Percentiles rank a stretch among this genome's conserved stretches.
Evolutionary conservation across 1,284 basidiomycete species (phyloP).

Genomic region (Austroboletus niveus): DNA sequence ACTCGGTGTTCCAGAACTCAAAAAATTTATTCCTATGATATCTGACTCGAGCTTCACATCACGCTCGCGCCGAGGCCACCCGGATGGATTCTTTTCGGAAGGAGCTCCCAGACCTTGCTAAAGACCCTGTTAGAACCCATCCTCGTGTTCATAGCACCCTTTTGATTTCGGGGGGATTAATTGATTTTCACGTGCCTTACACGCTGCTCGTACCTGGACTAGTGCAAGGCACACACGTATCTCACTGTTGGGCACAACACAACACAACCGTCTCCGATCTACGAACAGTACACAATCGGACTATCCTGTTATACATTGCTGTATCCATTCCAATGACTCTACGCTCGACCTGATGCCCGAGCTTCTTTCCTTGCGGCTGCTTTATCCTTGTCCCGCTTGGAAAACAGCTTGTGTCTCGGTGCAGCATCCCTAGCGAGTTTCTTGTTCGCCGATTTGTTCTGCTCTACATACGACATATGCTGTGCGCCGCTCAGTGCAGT

Average conservation of each 20-base stretch:
- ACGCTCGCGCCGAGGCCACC: neutral
- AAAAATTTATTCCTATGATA: neutral
- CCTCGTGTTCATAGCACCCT: constrained; percentile 30
- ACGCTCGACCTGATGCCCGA: constrained; percentile 35
- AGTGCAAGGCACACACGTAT: constrained; percentile 20
- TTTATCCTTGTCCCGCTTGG: constrained; percentile 74
- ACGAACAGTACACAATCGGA: constrained; percentile 13
- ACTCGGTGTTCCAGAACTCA: neutral
- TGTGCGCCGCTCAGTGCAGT: constrained; percentile 85
- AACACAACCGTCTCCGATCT: constrained; percentile 17
- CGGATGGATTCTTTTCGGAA: neutral
- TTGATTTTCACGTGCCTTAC: constrained; percentile 31
- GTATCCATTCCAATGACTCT: constrained; percentile 13
- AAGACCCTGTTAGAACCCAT: constrained; percentile 2
- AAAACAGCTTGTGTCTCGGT: constrained; percentile 76
- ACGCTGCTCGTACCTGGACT: constrained; percentile 25
- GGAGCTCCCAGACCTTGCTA: neutral
- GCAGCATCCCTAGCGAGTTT: constrained; percentile 70
- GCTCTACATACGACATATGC: constrained; percentile 89
- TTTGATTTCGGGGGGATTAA: constrained; percentile 28
- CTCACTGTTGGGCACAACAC: constrained; percentile 14
- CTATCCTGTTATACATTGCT: constrained; percentile 6
- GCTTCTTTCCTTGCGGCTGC: constrained; percentile 57
- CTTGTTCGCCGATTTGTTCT: constrained; percentile 89
- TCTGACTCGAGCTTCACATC: neutral